Base-by-base conservation (phyloP, 345 rosid species). In the Camelina neglecta region DNA sequence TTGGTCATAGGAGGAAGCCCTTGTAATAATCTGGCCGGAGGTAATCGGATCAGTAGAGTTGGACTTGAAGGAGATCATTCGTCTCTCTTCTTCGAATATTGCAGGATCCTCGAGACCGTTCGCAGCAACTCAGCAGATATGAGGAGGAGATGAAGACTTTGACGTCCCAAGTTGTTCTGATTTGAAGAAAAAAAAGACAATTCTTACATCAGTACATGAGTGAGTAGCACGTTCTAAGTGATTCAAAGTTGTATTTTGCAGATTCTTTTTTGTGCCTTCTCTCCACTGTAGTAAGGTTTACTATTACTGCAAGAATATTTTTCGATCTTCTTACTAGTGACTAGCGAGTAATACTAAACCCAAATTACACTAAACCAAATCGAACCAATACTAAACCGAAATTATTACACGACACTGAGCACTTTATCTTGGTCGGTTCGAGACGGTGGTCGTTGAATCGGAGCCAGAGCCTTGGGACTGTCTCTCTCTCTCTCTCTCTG, bases 11-110 rank as follows among this genome's bases (percentile, higher is more conserved):
- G 82, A 1, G 77, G 77, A 2, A 73, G 71, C 13, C 77, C 77
- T 0, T 63, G 71, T 13, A 73, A 73, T n/a, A 73, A 82, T 15
- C 75, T 79, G 0, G 49, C 78, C 3, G 85, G 85, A 9, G 20
- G 60, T 31, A 82, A 82, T 35, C 13, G 82, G 16, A 44, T 18
- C 26, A 67, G 64, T 69, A 13, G 85, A 16, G 61, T 12, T 3
- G 85, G 81, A 6, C 73, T 82, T 23, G 78, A 75, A 44, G 82
- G 80, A 42, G 21, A 51, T 10, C 64, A 82, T 1, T 82, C 85
- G 2, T 75, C 79, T 9, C 45, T 82, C n/a, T 82, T 75, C 65
- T 82, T 5, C 21, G 73, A 82, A 1, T 82, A 72, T 8, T 71
- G 58, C n/a, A 47, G 80, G 35, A 75, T 79, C 11, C 65, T 79